A percentile compares a stretch with the other conserved stretches of the same genome.
phyloP scores from a whole-genome alignment of 768 basidiomycete species.

The Amanita molliuscula region DNA sequence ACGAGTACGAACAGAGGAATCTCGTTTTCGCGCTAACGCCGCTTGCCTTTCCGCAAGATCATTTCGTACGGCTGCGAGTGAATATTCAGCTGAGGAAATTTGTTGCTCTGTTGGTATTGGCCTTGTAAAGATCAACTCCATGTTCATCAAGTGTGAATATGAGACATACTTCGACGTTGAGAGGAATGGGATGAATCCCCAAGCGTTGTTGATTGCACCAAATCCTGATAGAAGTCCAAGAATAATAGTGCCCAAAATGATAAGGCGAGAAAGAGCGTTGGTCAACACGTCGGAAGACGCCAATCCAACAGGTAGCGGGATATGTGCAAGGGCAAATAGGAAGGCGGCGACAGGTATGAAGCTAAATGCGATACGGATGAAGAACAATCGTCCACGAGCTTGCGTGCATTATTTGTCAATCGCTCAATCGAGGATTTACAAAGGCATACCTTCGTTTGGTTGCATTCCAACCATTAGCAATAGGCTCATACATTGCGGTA shows the following conservation, averaged over 20 bases:
- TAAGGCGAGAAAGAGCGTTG: constrained; percentile 48
- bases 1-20: constrained; percentile 9
- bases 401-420: background rate
- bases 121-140: constrained; percentile 12
- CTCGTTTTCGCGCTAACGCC: constrained; percentile 17
- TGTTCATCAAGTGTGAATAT: background rate
- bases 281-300: constrained; percentile 29
- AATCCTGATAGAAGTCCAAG: constrained; percentile 78
- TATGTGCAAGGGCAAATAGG: constrained; percentile 49
- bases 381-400: constrained; percentile 15
- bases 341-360: constrained; percentile 44
- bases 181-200: constrained; percentile 43
- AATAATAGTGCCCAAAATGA: constrained; percentile 67
- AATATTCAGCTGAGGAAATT: constrained; percentile 43
- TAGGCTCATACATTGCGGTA: constrained; percentile 56
- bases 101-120: constrained; percentile 37
- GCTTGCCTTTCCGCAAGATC: constrained; percentile 38
- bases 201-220: constrained; percentile 60
- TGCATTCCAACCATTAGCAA: constrained; percentile 35
- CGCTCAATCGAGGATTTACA: background rate
- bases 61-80: constrained; percentile 46
- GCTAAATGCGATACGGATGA: constrained; percentile 28
- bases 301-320: constrained; percentile 55
- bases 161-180: constrained; percentile 17
- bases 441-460: constrained; percentile 2